These are phyloP conservation scores for Brasenia schreberi DNA, from an alignment of 164 flowering plant genomes.

Conservation along the genomic window DNA sequence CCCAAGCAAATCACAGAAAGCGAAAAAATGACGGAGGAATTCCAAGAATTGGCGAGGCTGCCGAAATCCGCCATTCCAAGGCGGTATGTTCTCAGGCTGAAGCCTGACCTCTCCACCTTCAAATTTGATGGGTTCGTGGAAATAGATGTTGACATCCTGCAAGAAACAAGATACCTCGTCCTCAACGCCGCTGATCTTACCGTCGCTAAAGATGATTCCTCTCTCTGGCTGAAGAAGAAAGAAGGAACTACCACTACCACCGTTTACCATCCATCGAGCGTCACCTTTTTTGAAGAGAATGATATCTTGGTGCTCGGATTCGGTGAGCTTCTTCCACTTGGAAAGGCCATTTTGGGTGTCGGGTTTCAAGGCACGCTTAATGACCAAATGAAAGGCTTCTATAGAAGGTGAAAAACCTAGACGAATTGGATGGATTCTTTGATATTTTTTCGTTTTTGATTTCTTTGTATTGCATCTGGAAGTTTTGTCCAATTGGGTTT, in stretches of 20 bases:
- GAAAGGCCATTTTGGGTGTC: constrained; percentile 26
- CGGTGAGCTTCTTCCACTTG: constrained; percentile 19
- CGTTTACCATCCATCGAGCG: constrained; percentile 15
- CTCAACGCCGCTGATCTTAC: constrained; percentile 48
- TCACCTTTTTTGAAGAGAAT: constrained; percentile 35
- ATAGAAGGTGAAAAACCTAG: constrained; percentile 43
- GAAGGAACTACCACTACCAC: background rate
- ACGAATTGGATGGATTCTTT: background rate
- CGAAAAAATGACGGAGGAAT: constrained; percentile 20
- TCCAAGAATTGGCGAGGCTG: constrained; percentile 43
- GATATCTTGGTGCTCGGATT: constrained; percentile 46
- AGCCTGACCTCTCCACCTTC: constrained; percentile 46
- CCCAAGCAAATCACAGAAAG: too few relatives aligned
- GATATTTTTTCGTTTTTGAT: background rate
- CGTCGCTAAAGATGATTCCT: constrained; percentile 7
- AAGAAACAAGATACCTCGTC: constrained; percentile 43
- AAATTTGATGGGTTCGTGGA: constrained; percentile 42
- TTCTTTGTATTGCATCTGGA: background rate
- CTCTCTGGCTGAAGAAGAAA: background rate
- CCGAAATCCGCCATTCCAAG: constrained; percentile 51
- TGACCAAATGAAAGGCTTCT: constrained; percentile 91
- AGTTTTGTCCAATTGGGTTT: background rate
- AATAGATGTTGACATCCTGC: constrained; percentile 23
- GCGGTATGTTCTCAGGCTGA: constrained; percentile 46
- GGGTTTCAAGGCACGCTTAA: constrained; percentile 57